phyloP scores from a whole-genome alignment of 2,329 filamentous ascomycete genomes.

The Lasiodiplodia citricola region DNA sequence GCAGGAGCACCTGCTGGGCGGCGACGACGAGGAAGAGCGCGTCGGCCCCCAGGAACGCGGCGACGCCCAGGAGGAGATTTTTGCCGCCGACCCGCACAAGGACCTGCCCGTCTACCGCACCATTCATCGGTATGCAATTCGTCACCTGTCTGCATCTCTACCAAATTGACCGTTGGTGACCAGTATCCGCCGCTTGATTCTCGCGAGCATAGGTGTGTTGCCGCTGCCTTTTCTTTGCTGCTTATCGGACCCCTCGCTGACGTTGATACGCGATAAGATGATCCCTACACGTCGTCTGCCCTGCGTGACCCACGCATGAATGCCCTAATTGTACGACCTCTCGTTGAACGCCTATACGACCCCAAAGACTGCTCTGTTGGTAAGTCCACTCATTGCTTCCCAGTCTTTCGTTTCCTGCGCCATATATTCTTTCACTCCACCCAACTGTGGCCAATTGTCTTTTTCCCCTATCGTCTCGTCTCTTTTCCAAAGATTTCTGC shows the following conservation, averaged over 20 bases:
- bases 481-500: too few relatives aligned
- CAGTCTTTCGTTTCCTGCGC: not conserved
- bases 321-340: conserved; percentile 75
- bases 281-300: conserved; percentile 74
- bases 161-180: not conserved
- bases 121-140: conserved; percentile 64
- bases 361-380: conserved; percentile 78
- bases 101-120: conserved; percentile 76
- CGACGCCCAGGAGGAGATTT: conserved; percentile 44
- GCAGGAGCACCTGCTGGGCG: conserved; percentile 54
- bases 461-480: too few relatives aligned
- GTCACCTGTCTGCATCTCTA: not conserved
- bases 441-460: not conserved
- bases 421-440: not conserved
- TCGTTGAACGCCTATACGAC: conserved; percentile 84
- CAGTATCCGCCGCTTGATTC: conserved; percentile 52
- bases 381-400: conserved; percentile 42
- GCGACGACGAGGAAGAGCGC: conserved; percentile 44
- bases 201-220: conserved; percentile 52
- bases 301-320: conserved; percentile 83
- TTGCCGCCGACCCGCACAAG: conserved; percentile 61
- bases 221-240: not conserved
- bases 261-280: conserved; percentile 50
- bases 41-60: conserved; percentile 54
- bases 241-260: not conserved